Conservation (phyloP, 495 filamentous ascomycete genomes). For the Terfezia claveryi region DNA sequence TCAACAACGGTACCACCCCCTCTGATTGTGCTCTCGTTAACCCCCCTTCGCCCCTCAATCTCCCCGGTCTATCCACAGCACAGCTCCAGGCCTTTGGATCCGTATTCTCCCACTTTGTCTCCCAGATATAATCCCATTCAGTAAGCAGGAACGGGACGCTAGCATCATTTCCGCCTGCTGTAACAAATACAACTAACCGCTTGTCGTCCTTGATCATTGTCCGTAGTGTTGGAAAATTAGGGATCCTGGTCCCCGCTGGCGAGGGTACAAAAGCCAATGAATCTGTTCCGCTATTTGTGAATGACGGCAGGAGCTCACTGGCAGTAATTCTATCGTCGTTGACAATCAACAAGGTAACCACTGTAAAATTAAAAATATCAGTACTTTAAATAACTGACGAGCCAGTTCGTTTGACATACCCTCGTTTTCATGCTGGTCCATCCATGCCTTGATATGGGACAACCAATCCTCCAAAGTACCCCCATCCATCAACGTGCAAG, state of each 20-base stretch:
- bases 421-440: slow-evolving; percentile 41
- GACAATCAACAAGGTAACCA: slow-evolving; percentile 48
- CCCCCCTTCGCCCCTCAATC: not conserved
- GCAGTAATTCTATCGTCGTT: slow-evolving; percentile 39
- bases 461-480: slow-evolving; percentile 38
- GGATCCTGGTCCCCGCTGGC: slow-evolving; percentile 13
- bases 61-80: not conserved
- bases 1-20: not conserved
- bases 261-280: slow-evolving; percentile 34
- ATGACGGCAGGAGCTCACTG: slow-evolving; percentile 30
- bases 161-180: slow-evolving; percentile 28
- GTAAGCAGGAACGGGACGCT: slow-evolving; percentile 38
- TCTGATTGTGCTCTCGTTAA: not conserved
- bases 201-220: slow-evolving; percentile 36
- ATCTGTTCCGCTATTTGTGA: slow-evolving; percentile 21
- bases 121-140: slow-evolving; percentile 51
- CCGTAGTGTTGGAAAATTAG: slow-evolving; percentile 40
- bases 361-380: slow-evolving; percentile 6
- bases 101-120: slow-evolving; percentile 37
- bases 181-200: slow-evolving; percentile 42
- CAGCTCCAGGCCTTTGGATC: slow-evolving; percentile 1
- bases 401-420: not conserved
- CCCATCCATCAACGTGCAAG: slow-evolving; percentile 40
- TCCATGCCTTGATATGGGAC: slow-evolving; percentile 35
- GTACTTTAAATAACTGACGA: not conserved